Evolutionary conservation across 1,139 yeast genomes (phyloP).

Genomic region (Yarrowia galli): DNA sequence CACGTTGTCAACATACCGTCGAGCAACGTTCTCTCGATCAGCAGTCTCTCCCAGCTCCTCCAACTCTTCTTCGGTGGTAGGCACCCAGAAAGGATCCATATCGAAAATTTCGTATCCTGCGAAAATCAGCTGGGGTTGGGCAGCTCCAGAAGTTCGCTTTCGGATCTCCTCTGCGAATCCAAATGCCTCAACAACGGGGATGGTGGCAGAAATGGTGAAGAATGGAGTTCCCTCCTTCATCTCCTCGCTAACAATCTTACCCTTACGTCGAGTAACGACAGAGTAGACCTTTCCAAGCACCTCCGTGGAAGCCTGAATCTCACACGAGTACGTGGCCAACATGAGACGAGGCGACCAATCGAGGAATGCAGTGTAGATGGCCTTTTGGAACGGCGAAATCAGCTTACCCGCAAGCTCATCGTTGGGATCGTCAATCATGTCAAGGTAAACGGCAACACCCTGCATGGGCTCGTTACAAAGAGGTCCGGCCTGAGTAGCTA

Average conservation of each 20-base stretch:
- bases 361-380: conserved; percentile 71
- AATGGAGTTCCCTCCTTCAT: conserved; percentile 98
- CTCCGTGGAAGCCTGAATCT: conserved; percentile 93
- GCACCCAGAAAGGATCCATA: conserved; percentile 98
- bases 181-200: conserved; percentile 96
- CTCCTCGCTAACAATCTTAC: conserved; percentile 85
- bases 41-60: conserved; percentile 94
- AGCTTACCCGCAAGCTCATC: conserved; percentile 63
- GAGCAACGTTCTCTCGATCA: conserved; percentile 89
- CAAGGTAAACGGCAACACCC: conserved; percentile 63
- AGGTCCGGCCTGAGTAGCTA: conserved; percentile 87
- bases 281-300: conserved; percentile 95
- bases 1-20: conserved; percentile 80
- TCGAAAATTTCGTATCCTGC: conserved; percentile 87
- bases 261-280: conserved; percentile 88
- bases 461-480: conserved; percentile 86
- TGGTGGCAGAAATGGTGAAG: conserved; percentile 80
- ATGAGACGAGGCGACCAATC: conserved; percentile 87
- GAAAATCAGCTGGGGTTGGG: conserved; percentile 92
- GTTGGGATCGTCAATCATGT: conserved; percentile 48
- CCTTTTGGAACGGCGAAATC: conserved; percentile 74
- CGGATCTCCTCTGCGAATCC: conserved; percentile 96
- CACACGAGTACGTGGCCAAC: conserved; percentile 93
- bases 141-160: conserved; percentile 94
- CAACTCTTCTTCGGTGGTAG: conserved; percentile 95